A percentile compares a stretch with the other conserved stretches of the same genome.
Evolutionary conservation across 2,329 filamentous ascomycete genomes (phyloP).

Genomic region (Verticillium klebahnii): DNA sequence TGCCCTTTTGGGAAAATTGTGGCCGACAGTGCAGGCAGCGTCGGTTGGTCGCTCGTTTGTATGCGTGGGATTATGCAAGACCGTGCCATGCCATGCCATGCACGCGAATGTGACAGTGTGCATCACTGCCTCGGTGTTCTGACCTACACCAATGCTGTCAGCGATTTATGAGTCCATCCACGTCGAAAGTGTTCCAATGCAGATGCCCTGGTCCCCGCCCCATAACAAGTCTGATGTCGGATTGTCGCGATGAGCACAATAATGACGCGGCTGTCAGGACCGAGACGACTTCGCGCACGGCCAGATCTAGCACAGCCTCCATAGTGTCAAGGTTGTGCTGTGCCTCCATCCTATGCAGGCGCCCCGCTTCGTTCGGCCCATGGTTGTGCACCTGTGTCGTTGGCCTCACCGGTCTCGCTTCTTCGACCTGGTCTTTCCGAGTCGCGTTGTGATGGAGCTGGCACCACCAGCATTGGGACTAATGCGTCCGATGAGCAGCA

Average conservation of each 20-base stretch:
- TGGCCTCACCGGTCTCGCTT: neutral
- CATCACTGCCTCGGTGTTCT: constrained; percentile 1
- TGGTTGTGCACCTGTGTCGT: neutral
- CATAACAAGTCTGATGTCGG: neutral
- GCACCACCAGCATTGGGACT: constrained; percentile 2
- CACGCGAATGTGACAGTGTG: constrained; percentile 8
- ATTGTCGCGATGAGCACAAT: neutral
- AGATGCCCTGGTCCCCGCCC: neutral
- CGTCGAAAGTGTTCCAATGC: neutral
- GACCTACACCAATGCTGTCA: neutral
- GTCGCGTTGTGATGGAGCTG: constrained; percentile 6
- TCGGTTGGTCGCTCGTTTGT: constrained; percentile 1
- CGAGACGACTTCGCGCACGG: neutral
- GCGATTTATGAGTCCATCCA: neutral
- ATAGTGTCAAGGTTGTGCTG: constrained; percentile 3
- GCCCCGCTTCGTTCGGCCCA: constrained; percentile 2
- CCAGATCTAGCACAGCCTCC: neutral
- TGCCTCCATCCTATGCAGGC: neutral
- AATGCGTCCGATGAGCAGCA: constrained; percentile 6
- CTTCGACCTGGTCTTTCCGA: neutral
- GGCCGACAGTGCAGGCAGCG: neutral
- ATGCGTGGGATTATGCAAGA: constrained; percentile 12
- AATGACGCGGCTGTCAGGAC: constrained; percentile 4
- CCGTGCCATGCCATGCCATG: constrained; percentile 11
- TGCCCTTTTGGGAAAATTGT: neutral